These are phyloP conservation scores for Euphorbia peplus DNA, from an alignment of 345 rosid genomes.

Conservation along the genomic window DNA sequence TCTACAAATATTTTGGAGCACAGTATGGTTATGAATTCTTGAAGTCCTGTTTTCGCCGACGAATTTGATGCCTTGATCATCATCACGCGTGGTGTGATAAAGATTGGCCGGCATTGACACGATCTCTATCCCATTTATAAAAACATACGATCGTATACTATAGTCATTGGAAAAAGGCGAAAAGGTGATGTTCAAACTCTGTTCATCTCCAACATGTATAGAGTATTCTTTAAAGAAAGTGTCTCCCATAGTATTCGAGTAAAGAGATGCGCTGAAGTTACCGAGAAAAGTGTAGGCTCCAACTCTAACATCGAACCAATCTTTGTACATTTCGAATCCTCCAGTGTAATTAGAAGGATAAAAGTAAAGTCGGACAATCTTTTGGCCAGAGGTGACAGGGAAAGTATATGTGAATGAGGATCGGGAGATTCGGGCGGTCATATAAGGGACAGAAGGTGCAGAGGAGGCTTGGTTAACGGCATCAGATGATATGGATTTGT, in stretches of 20 bases:
- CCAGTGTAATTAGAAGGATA: slow-evolving; percentile 18
- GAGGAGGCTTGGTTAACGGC: background rate
- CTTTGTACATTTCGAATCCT: background rate
- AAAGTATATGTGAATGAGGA: slow-evolving; percentile 19
- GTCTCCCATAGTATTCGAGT: background rate
- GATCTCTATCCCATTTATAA: slow-evolving; percentile 17
- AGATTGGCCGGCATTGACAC: slow-evolving; percentile 9
- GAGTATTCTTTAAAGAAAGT: slow-evolving; percentile 21
- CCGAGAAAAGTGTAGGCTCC: slow-evolving; percentile 30
- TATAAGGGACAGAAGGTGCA: slow-evolving; percentile 12
- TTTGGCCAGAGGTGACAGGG: slow-evolving; percentile 22
- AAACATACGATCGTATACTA: too few species aligned
- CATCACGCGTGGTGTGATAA: background rate
- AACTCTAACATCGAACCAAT: slow-evolving; percentile 22
- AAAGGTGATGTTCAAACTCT: slow-evolving; percentile 11
- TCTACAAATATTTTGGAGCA: background rate
- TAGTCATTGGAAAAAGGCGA: background rate
- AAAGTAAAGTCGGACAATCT: slow-evolving; percentile 31
- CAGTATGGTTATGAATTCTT: background rate
- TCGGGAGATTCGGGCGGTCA: slow-evolving; percentile 27
- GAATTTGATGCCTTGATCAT: background rate
- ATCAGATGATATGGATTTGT: background rate
- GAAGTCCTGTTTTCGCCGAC: background rate
- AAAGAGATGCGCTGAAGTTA: slow-evolving; percentile 30
- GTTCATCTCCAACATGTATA: slow-evolving; percentile 13